These are phyloP conservation scores for Debaryomycetaceae sp. DNA, from an alignment of 1,139 yeast genomes.

Conservation along the genomic window DNA sequence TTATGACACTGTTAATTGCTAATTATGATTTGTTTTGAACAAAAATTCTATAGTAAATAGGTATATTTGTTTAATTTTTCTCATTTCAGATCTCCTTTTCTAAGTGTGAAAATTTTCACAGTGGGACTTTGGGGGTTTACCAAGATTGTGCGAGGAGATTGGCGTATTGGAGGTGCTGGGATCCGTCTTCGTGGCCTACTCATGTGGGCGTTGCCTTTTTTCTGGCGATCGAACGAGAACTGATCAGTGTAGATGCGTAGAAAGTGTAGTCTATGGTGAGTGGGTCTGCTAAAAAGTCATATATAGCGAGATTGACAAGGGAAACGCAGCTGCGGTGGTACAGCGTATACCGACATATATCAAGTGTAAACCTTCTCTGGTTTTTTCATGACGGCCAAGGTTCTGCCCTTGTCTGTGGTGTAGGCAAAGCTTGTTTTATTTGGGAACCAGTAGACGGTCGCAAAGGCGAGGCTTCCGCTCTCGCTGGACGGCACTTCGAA, in stretches of 20 bases:
- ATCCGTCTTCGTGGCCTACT: neutral
- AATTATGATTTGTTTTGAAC: neutral
- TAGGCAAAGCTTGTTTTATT: slow-evolving; percentile 31
- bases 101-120: neutral
- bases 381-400: slow-evolving; percentile 21
- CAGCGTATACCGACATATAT: neutral
- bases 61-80: neutral
- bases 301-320: slow-evolving; percentile 3
- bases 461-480: slow-evolving; percentile 31
- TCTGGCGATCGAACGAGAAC: neutral
- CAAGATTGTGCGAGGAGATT: neutral
- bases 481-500: slow-evolving; percentile 35
- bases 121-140: neutral
- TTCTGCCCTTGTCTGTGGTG: slow-evolving; percentile 33
- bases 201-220: neutral
- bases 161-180: neutral
- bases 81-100: neutral
- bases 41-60: neutral
- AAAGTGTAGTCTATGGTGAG: neutral
- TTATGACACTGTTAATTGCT: neutral
- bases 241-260: neutral
- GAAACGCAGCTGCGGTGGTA: neutral
- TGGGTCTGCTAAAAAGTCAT: neutral
- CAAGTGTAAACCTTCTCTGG: slow-evolving; percentile 8
- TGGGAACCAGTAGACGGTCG: slow-evolving; percentile 42